These are phyloP conservation scores for Medicago arabica DNA, from an alignment of 306 rosid species.

Conservation along the genomic window DNA sequence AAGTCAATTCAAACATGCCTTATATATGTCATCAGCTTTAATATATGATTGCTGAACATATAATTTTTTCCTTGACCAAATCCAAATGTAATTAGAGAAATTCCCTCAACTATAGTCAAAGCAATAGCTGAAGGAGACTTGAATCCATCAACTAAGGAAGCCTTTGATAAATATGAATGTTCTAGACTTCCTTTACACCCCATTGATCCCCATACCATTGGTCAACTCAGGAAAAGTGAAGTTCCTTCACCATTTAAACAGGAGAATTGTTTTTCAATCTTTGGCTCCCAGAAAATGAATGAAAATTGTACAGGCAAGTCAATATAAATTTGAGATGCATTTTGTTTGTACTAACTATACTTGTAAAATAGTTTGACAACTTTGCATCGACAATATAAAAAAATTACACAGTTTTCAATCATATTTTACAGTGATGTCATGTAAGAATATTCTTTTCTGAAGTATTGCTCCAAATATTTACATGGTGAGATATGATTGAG, in stretches of 20 bases:
- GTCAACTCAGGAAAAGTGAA: conserved; percentile 42
- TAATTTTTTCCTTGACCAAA: conserved; percentile 54
- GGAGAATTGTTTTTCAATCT: conserved; percentile 59
- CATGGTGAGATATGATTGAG: neutral
- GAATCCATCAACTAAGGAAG: conserved; percentile 81
- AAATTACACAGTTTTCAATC: neutral
- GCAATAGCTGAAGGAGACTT: conserved; percentile 86
- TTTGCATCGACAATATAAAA: neutral
- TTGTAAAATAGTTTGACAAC: neutral
- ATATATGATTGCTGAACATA: conserved; percentile 15
- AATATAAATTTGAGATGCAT: conserved; percentile 16
- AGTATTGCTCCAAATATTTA: neutral
- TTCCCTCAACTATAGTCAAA: conserved; percentile 71
- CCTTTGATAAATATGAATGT: conserved; percentile 60
- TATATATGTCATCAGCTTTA: conserved; percentile 1
- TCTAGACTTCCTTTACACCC: conserved; percentile 43
- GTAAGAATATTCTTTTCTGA: neutral
- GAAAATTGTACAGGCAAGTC: conserved; percentile 62
- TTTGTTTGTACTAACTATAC: neutral
- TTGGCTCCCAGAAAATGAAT: conserved; percentile 51
- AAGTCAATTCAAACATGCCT: neutral
- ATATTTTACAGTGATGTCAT: neutral
- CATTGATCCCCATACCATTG: conserved; percentile 41
- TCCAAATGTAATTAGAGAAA: conserved; percentile 58
- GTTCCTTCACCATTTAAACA: conserved; percentile 44